Base-by-base conservation (phyloP, 192 early-diverging fungal genomes). In the Gamsiella multidivaricata region DNA sequence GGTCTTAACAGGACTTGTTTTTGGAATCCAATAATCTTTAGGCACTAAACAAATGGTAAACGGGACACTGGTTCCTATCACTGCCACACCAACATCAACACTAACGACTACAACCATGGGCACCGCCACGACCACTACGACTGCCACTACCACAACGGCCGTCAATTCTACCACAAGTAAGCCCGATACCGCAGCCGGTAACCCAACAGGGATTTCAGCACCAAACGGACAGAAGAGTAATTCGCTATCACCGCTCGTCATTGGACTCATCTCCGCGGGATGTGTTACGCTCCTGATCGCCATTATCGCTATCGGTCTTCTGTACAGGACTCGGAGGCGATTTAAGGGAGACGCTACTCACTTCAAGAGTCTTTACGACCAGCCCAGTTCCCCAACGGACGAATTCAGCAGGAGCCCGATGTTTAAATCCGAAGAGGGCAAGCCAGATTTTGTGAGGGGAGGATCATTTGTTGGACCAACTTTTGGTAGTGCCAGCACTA, bases 261-360 rank as follows among this genome's bases (percentile, higher is more conserved):
- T 76, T 26, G 73, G 65, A 14, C 45, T 76, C 22, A 76, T 76
- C 17, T 68, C 73, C 15, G 73, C 65, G 17, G 73, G 73, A 32
- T 49, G 51, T 28, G 42, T 33, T 9, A 52, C 65, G 12, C 34
- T 76, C 8, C 22, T 76, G 31, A 51, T 76, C 14, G 73, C 73
- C 3, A 46, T 76, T 20, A 26, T 62, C 14, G 64, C 73, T 2
- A 3, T 76, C 2, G 65, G 58, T 7, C 59, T 76, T 0, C 46
- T 76, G 51, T 41, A 47, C 29, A 53, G 73, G 20, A 37, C 73
- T 1, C 47, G 73, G 9, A 67, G 65, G 23, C 37, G 73, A 29
- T 68, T 55, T 45, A 55, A 54, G 15, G 65, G 59, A 18, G 51
- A 63, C 32, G 49, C 65, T 5, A 22, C 32, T 34, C 17, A 76